Evolutionary conservation across 2,329 filamentous ascomycete species (phyloP), one percentile per base, ranked within the genome.

Genomic region (Acrocalymma vagum): DNA sequence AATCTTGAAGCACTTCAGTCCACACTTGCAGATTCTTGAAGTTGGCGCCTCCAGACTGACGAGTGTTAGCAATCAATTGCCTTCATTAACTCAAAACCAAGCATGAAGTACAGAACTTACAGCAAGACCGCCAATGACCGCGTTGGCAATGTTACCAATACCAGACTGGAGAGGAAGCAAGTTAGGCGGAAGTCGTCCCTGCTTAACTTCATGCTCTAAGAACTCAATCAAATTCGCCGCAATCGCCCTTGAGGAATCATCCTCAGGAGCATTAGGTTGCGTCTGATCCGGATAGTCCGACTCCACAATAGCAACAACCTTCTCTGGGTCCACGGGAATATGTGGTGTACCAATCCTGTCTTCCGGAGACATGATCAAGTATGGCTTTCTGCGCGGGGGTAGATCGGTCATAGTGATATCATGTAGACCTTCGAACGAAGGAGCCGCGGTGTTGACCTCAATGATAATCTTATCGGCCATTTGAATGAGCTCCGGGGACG

Each of bases 391-490:
- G 53, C 79, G 74, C 2, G 90, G 90, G 13, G 90, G 90, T 9
- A 92, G 75, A 55, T 94, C 87, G n/a, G 87, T 90, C 80, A 92
- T 87, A 48, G 88, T 91, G 67, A 95, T 95, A 62, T 95, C 91
- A 77, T 95, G 90, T 13, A 95, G 81, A 36, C 90, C 91, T 69
- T 94, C 87, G 62, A 95, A 92, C 28, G 84, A 90, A 5, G 90
- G 90, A 34, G 88, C 82, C 1, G 90, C 78, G 0, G 91, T 95
- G 77, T 95, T 95, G 72, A 95, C 87, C 75, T 95, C 90, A 63
- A 95, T 89, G 63, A 95, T 90, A 72, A 95, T 83, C 77, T 95
- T 95, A 68, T 95, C 89, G 35, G 90, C 89, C 83, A 95, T 90
- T 72, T 95, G 90, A 32, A 95, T 80, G 38, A 95, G 79, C 70